A percentile compares a stretch with the other conserved stretches of the same genome.
Conservation (phyloP, 106 monocot genomes). For the Dendrobium officinale region DNA sequence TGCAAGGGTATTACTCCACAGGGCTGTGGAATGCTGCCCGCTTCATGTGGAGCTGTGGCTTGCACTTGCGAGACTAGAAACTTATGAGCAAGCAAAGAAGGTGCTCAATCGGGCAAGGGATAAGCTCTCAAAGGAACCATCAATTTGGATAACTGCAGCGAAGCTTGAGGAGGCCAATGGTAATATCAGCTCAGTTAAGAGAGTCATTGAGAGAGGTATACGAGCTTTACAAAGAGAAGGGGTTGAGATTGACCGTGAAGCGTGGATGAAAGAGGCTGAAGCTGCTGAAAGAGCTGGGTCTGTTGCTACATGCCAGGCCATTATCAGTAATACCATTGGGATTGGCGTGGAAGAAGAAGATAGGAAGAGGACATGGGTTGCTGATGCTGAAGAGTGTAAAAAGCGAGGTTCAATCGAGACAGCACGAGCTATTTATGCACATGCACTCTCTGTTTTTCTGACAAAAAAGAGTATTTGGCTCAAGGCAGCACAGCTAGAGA, state of each 20-base stretch:
- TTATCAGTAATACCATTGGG: conserved; percentile 73
- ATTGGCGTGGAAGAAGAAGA: conserved; percentile 96
- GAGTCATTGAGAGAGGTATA: conserved; percentile 91
- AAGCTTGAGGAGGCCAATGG: conserved; percentile 98
- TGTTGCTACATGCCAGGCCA: conserved; percentile 83
- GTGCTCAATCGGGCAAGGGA: conserved; percentile 92
- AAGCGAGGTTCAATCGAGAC: conserved; percentile 96
- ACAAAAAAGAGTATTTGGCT: conserved; percentile 98
- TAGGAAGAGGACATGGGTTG: conserved; percentile 95
- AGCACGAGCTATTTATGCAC: conserved; percentile 83
- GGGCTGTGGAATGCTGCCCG: conserved; percentile 95
- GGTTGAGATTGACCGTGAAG: conserved; percentile 83
- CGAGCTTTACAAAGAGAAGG: conserved; percentile 71
- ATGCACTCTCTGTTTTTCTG: conserved; percentile 76
- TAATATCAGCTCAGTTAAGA: conserved; percentile 57
- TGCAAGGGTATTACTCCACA: conserved; percentile 79
- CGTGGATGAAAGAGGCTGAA: conserved; percentile 96
- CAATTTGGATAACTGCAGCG: conserved; percentile 97
- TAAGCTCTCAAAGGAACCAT: conserved; percentile 80
- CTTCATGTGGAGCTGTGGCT: conserved; percentile 97
- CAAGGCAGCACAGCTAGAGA: conserved; percentile 97
- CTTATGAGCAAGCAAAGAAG: conserved; percentile 88
- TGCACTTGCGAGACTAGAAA: conserved; percentile 88
- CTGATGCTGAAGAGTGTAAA: conserved; percentile 98
- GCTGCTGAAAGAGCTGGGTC: conserved; percentile 89